A percentile compares a stretch with the other conserved stretches of the same genome.
These are phyloP conservation scores for Solanum aculeatissimum DNA, from an alignment of 305 asterid species.

Conservation along the genomic window DNA sequence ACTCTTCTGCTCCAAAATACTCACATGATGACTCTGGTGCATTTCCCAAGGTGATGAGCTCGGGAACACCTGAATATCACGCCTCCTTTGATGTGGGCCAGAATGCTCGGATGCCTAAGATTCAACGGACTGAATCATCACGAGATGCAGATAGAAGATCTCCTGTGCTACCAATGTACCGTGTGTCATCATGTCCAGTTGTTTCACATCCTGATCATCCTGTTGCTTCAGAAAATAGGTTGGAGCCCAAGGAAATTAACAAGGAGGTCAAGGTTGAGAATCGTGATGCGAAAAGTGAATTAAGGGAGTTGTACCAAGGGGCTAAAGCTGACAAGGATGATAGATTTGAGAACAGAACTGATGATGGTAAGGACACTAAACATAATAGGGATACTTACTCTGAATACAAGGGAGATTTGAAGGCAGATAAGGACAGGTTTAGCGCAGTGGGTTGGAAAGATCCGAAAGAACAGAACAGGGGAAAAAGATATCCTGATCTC, in stretches of 20 bases:
- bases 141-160: constrained; percentile 68
- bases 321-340: constrained; percentile 48
- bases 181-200: constrained; percentile 41
- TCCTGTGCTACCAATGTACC: constrained; percentile 50
- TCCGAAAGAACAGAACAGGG: constrained; percentile 46
- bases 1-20: constrained; percentile 47
- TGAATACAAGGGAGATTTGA: constrained; percentile 26
- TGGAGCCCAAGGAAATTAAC: constrained; percentile 55
- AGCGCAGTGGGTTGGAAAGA: constrained; percentile 58
- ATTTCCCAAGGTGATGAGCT: constrained; percentile 38
- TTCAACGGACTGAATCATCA: constrained; percentile 51
- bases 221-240: constrained; percentile 43
- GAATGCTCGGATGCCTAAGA: constrained; percentile 60
- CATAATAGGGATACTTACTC: constrained; percentile 25
- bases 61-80: constrained; percentile 53
- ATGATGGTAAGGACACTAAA: constrained; percentile 39
- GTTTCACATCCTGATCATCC: constrained; percentile 52
- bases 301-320: constrained; percentile 52
- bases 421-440: constrained; percentile 56
- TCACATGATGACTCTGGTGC: constrained; percentile 57
- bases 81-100: constrained; percentile 52
- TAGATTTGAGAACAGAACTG: constrained; percentile 42
- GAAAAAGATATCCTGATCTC: constrained; percentile 48
- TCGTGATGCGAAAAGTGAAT: constrained; percentile 50
- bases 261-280: constrained; percentile 55